Base-by-base conservation (phyloP, 2,329 filamentous ascomycete genomes). In the Mycosphaerella arachidis region DNA sequence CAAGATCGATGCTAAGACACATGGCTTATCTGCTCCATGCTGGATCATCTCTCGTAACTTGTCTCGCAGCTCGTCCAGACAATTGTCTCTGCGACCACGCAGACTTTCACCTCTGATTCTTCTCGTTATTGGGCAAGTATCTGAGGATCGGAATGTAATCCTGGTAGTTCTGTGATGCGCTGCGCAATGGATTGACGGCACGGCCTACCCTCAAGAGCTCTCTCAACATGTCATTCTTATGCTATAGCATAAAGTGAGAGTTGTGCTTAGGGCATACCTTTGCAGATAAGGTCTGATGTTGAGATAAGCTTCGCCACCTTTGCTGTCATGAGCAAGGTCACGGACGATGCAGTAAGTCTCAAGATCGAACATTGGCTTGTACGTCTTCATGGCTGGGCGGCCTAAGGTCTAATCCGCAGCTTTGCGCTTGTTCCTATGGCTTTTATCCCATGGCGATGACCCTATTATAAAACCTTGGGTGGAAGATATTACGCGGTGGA, bases 401-500 rank as follows among this genome's bases (percentile, higher is more conserved):
- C 77, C 75, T 1, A 83, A 68, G 0, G 80, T 79, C 1, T 76
- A 77, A 1, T 79, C 79, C 0, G 80, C 78, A 1, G 80, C 80
- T 62, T 81, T 82, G 0, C 81, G 74, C 66, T 82, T 82, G 63
- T 80, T 82, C 65, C 78, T 79, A 68, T 79, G 83, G 37, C 77
- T 80, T 24, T 81, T 77, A 55, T 82, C 80, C 81, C 81, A 83
- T 0, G 81, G 81, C 2, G 75, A 78, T 5, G 75, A 78, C n/a
- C 81, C 81, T 54, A 83, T 83, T 0, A 81, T 83, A 70, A 83
- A 83, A 0, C 81, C 81, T 63, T 83, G 79, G 0, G 79, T 81
- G 12, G 72, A 76, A 64, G 76, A 79, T 16, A 83, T 82, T 53
- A 83, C 72, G 2, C 79, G 80, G 61, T 83, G 81, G 68, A 83